Base-by-base conservation (phyloP, 345 rosid species). In the Salix caprea region DNA sequence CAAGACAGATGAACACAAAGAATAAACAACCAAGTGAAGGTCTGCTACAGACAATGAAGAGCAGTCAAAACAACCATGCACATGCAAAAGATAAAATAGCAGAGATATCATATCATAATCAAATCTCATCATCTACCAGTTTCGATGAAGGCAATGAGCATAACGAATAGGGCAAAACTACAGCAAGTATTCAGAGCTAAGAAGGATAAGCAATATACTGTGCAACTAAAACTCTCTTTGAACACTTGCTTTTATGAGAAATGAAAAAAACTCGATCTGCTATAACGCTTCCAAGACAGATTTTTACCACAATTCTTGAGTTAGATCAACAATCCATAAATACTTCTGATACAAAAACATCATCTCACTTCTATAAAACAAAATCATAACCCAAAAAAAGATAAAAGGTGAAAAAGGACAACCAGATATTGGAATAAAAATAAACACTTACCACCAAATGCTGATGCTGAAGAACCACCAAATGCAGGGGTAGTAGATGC, bases 381-480 rank as follows among this genome's bases (percentile, higher is more conserved):
- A 65, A 37, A 76, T 28, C 69, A 76, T 26, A 58, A 37, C 21
- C 70, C 24, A 67, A 12, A 21, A 65, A 14, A 12, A 8, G 24
- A 36, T 6, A 65, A 65, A 28, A n/a, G 28, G 67, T 11, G n/a
- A 50, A 70, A 70, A 15, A 7, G 18, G 44, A 40, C 21, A 64
- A 74, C 39, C 26, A 1, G n/a, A 21, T 9, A 10, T 36, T 26
- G 61, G 67, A 24, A 23, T 54, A 13, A 42, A 65, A 48, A 54
- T 16, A 40, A 70, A 76, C 28, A 74, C 84, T 81, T 80, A 94
- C 98, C 93, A 75, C 98, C 94, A 77, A 94, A 94, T 77, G 91
- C 77, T 37, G 96, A 83, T 28, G 93, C 54, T 2, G 96, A 60
- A 1, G 96, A 85, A 79, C 80, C 83, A 39, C 94, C 96, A 84